Evolutionary conservation across 2,329 filamentous ascomycete genomes (phyloP), one percentile per base, ranked within the genome.

Genomic region (Aspergillus intermedius): DNA sequence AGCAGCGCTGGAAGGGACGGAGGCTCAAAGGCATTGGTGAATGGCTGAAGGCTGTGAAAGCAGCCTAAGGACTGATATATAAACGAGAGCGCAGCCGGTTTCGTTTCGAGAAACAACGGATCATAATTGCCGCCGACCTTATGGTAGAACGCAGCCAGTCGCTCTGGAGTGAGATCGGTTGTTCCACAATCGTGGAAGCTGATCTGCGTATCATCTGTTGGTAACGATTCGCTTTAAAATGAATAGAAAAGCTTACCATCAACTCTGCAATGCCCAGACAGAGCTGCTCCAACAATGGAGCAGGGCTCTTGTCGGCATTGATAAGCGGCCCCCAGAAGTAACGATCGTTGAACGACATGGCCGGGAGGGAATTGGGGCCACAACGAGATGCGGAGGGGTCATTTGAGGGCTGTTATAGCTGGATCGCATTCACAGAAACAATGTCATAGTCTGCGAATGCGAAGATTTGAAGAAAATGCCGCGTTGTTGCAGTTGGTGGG

Each of bases 21-120:
- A 0, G 83, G 75, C 3, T 79, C 79, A 65, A 87, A 96, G 54
- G 88, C 78, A 35, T 82, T 79, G 43, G 69, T 67, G 1, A 81
- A 81, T 1, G 88, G 88, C 57, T 94, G 87, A 23, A 97, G 77
- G 44, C 83, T 84, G 70, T 97, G 91, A 60, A 90, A 87, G 66
- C 91, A 96, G 58, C 91, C 93, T 45, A 95, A 81, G 6, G 87
- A 87, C 62, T 89, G 87, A 77, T 94, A 97, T 55, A 96, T 93
- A 71, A 89, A 94, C 23, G 91, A 93, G 54, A 98, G 83, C 40
- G 86, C 84, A 34, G 82, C 74, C 51, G 84, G 73, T 17, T 86
- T 83, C 30, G 86, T 88, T 3, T 84, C 78, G 39, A 91, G 75
- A 66, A 97, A 97, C 47, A 97, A 80, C 21, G 78, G 72, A 64